These are phyloP conservation scores for Trichophyton benhamiae DNA, from an alignment of 2,329 filamentous ascomycete genomes.

Conservation along the genomic window DNA sequence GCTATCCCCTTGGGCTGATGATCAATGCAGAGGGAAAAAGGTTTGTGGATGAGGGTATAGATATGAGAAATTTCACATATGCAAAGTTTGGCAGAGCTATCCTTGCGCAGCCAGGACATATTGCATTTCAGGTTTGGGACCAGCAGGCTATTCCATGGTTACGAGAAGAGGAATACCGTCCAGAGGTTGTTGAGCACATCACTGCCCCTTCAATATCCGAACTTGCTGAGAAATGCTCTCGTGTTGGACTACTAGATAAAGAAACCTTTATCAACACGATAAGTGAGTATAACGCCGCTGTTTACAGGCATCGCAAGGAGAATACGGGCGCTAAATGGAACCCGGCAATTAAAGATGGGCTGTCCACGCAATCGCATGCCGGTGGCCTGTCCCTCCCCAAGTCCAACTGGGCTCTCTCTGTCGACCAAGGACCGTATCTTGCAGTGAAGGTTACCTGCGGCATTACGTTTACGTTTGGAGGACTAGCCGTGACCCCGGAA, in stretches of 20 bases:
- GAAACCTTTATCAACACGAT: conserved; percentile 42
- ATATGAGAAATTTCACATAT: conserved; percentile 56
- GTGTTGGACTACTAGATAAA: conserved; percentile 37
- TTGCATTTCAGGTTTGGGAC: conserved; percentile 57
- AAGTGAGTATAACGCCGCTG: conserved; percentile 46
- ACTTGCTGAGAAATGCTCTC: conserved; percentile 40
- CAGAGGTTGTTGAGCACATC: conserved; percentile 45
- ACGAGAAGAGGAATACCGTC: conserved; percentile 49
- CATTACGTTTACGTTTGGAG: conserved; percentile 58
- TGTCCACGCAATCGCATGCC: conserved; percentile 46
- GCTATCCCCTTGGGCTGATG: conserved; percentile 56
- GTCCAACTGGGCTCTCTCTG: conserved; percentile 53
- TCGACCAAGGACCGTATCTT: conserved; percentile 47
- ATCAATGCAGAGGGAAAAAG: conserved; percentile 46
- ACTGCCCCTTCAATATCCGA: conserved; percentile 41
- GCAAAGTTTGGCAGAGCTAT: conserved; percentile 54
- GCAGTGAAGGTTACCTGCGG: conserved; percentile 54
- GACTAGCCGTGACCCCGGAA: conserved; percentile 44
- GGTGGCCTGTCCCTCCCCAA: conserved; percentile 41
- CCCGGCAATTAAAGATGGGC: conserved; percentile 48
- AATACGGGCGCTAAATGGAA: conserved; percentile 41
- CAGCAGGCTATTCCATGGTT: conserved; percentile 41
- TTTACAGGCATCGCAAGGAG: conserved; percentile 36
- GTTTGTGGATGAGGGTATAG: conserved; percentile 55
- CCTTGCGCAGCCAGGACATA: conserved; percentile 44